These are phyloP conservation scores for Lipomyces mesembrius DNA, from an alignment of 805 yeast species.

Conservation along the genomic window DNA sequence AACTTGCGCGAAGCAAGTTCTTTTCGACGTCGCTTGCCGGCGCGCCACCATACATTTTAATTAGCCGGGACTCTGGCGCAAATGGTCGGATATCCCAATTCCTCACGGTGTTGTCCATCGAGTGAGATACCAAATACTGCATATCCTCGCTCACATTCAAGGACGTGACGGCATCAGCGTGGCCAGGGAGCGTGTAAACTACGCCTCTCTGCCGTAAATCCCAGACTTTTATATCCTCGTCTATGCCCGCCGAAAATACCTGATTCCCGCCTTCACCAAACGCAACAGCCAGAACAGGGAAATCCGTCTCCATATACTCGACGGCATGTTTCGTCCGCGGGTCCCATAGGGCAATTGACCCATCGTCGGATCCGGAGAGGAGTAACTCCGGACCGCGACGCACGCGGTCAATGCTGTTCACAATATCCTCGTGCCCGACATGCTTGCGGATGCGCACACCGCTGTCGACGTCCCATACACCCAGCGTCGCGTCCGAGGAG, in stretches of 20 bases:
- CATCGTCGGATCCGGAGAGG: conserved; percentile 71
- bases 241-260: conserved; percentile 68
- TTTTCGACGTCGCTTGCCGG: conserved; percentile 54
- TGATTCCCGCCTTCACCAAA: conserved; percentile 49
- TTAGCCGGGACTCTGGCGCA: conserved; percentile 43
- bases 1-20: conserved; percentile 55
- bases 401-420: conserved; percentile 58
- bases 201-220: conserved; percentile 55
- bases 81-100: conserved; percentile 59
- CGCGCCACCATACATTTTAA: conserved; percentile 60
- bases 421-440: conserved; percentile 55
- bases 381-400: conserved; percentile 45
- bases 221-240: conserved; percentile 63
- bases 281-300: conserved; percentile 63
- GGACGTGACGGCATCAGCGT: conserved; percentile 60
- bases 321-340: conserved; percentile 56
- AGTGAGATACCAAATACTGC: conserved; percentile 55
- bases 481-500: conserved; percentile 66
- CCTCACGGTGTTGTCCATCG: conserved; percentile 62
- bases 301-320: conserved; percentile 52
- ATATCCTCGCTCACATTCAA: conserved; percentile 55
- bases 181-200: conserved; percentile 54
- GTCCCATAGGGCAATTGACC: conserved; percentile 67
- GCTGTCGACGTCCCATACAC: conserved; percentile 64
- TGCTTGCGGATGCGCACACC: conserved; percentile 61